These are phyloP conservation scores for Micromonas pusilla DNA, from an alignment of 139 green algal species.

Conservation along the genomic window DNA sequence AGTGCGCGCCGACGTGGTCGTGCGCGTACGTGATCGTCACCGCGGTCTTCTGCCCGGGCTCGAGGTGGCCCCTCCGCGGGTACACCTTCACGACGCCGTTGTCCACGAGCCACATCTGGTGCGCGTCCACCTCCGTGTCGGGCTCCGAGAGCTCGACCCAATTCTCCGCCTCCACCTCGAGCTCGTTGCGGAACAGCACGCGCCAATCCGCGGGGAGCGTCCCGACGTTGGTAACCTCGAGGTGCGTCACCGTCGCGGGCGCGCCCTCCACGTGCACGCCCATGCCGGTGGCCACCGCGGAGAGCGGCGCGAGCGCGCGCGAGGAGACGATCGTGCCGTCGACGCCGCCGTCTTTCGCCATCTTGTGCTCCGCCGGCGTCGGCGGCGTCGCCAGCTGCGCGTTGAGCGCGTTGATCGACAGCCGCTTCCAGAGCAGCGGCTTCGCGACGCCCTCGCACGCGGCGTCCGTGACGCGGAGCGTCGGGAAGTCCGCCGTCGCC, in stretches of 20 bases:
- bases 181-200: constrained; percentile 49
- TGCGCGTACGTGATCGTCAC: constrained; percentile 38
- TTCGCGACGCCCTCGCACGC: constrained; percentile 27
- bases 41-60: constrained; percentile 24
- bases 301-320: constrained; percentile 24
- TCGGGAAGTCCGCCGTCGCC: constrained; percentile 24
- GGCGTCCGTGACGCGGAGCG: constrained; percentile 19
- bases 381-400: constrained; percentile 39
- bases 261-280: constrained; percentile 36
- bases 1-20: constrained; percentile 38
- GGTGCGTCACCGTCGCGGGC: constrained; percentile 10
- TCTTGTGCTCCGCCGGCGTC: constrained; percentile 32
- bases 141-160: constrained; percentile 62
- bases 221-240: constrained; percentile 49
- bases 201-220: constrained; percentile 34
- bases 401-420: constrained; percentile 45
- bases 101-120: constrained; percentile 49
- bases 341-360: constrained; percentile 19
- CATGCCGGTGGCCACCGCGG: constrained; percentile 46
- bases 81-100: constrained; percentile 51
- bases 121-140: constrained; percentile 39
- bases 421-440: constrained; percentile 47
- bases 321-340: background rate
- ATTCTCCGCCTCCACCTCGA: constrained; percentile 54
- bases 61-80: constrained; percentile 42